Evolutionary conservation across 202 grass and related monocot species (phyloP), one percentile per base, ranked within the genome.

Genomic region (Hordeum pubiflorum): DNA sequence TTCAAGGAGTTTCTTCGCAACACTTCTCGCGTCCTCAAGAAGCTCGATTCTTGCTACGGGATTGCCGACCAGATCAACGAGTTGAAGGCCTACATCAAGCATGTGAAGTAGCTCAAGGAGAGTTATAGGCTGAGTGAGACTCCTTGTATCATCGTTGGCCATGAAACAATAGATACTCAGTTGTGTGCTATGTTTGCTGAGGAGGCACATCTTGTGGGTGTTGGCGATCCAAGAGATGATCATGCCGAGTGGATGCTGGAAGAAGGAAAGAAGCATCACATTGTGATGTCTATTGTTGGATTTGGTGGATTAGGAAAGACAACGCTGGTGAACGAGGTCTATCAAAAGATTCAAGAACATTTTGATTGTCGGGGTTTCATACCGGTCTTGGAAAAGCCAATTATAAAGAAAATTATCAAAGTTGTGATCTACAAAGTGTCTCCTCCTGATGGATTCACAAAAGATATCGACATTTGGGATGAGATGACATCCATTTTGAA

Each of bases 161-260:
- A 59, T 58, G 1, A 60, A 1, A 12, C 43, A 0, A 8, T 68
- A 37, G 81, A 83, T 46, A 11, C 43, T 46, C 43, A 12, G 3
- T 0, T 46, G 43, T 46, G 12, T 46, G 12, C 43, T 14, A 3
- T 46, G n/a, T n/a, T n/a, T n/a, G n/a, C n/a, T n/a, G n/a, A n/a
- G n/a, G n/a, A n/a, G n/a, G n/a, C n/a, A n/a, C 37, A 60, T 3
- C 82, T 84, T 48, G 52, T 69, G 0, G 82, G 74, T 2, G 46
- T 70, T 12, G 82, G 78, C 1, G 54, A 27, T 3, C 82, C 82
- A 33, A 78, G 74, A 18, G 73, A 84, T 4, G 54, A 84, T 57
- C 54, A 22, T 57, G 54, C 7, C 26, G 60, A 26, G 2, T 84
- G 63, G 82, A 17, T 84, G 11, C 0, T 54, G 27, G 4, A 32